Evolutionary conservation across 192 early-diverging fungal genomes (phyloP), one percentile per base, ranked within the genome.

Genomic region (Backusella tuberculispora): DNA sequence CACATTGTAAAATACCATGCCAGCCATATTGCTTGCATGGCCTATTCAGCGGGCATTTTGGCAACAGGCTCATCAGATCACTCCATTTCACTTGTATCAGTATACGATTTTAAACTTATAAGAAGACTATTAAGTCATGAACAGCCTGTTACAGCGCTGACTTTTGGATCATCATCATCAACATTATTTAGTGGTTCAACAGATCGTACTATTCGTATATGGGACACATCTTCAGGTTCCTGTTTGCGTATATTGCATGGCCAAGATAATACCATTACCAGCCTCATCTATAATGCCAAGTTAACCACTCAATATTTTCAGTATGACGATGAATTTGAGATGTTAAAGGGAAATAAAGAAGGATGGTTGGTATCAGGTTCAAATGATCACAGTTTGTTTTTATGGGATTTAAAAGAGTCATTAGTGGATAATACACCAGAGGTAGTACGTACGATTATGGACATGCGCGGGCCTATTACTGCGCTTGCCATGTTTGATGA

Each of bases 51-150:
- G 37, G 48, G 44, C 4, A 41, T 64, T 43, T 46, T 73, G 43
- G 63, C 72, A 21, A 46, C 72, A 37, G 72, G 72, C 17, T 73
- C 72, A 6, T 73, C 72, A 29, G 72, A 73, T 44, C 41, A 45
- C 9, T 65, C 56, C 14, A 65, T 73, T 64, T 44, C 42, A 9
- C 43, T 73, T 13, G 19, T 46, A 5, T 9, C 26, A 13, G 45
- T 69, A 5, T 24, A 21, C 8, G 68, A 70, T 17, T 45, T 70
- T n/a, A 47, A 70, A 7, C n/a, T 47, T 17, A 45, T 34, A 5
- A 44, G 6, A 47, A 15, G 60, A 19, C 6, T 72, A n/a, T n/a
- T 56, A 12, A 63, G 63, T 21, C 72, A 73, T 6, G 72, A 73
- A 45, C 63, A 41, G 34, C 72, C 72, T 8, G 72, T 73, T 26